These are phyloP conservation scores for Begonia masoniana DNA, from an alignment of 306 rosid genomes.

Conservation along the genomic window DNA sequence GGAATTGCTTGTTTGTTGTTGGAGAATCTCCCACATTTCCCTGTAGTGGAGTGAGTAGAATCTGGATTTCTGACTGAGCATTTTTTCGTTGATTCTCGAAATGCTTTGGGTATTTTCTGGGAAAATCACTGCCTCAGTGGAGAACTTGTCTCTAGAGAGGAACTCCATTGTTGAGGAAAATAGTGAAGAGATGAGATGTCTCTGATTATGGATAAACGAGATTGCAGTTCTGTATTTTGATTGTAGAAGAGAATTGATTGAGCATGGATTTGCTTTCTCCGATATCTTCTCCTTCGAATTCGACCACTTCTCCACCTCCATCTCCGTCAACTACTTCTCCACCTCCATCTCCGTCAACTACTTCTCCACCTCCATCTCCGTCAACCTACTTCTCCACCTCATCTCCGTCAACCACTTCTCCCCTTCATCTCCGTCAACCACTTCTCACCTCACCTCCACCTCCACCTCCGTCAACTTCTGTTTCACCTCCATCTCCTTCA, in stretches of 20 bases:
- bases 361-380: conserved; percentile 27
- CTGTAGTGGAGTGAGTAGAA: neutral
- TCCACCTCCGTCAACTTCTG: too few relatives aligned
- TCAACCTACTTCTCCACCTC: conserved; percentile 19
- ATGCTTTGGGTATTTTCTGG: too few relatives aligned
- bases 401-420: conserved; percentile 24
- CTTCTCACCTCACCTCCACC: too few relatives aligned
- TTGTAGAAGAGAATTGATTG: neutral
- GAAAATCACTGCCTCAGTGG: too few relatives aligned
- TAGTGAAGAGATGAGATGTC: conserved; percentile 6
- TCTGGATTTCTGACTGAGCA: neutral
- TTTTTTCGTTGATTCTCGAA: too few relatives aligned
- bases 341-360: conserved; percentile 28
- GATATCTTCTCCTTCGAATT: conserved; percentile 45
- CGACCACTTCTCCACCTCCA: conserved; percentile 25
- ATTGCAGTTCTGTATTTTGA: conserved; percentile 15
- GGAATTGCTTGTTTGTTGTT: neutral
- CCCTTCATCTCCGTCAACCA: conserved; percentile 3
- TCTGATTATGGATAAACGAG: neutral
- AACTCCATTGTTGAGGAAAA: conserved; percentile 2
- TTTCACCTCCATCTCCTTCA: too few relatives aligned
- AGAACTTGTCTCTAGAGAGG: neutral
- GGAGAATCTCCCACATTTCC: neutral
- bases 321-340: conserved; percentile 24
- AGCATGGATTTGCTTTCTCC: conserved; percentile 61